Evolutionary conservation across 345 rosid genomes (phyloP).

Genomic region (Citropsis articulata): DNA sequence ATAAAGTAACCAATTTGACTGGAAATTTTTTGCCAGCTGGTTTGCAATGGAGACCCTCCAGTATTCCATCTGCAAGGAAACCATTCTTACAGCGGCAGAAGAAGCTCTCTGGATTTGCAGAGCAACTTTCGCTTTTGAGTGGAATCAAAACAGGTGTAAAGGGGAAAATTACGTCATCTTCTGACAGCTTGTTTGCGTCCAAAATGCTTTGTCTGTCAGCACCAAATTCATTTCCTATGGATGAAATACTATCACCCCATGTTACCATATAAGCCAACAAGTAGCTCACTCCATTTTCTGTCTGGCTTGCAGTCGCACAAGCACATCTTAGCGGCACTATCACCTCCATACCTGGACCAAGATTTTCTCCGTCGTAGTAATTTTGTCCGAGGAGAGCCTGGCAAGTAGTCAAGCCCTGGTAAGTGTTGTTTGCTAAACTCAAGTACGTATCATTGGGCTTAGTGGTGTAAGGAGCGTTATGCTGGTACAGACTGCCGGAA

Average conservation of each 20-base stretch:
- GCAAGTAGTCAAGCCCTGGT: constrained; percentile 31
- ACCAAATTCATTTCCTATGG: constrained; percentile 7
- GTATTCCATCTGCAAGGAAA: background rate
- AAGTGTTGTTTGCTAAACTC: constrained; percentile 18
- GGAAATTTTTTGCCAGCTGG: background rate
- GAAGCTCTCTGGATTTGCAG: no score
- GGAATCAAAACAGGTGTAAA: constrained; percentile 31
- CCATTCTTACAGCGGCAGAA: background rate
- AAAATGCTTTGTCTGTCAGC: background rate
- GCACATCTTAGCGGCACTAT: constrained; percentile 27
- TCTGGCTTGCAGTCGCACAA: constrained; percentile 26
- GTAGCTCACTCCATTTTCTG: constrained; percentile 6
- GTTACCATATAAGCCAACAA: constrained; percentile 19
- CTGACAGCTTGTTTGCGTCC: constrained; percentile 17
- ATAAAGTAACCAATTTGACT: constrained; percentile 11
- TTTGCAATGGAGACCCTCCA: background rate
- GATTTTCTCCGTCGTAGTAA: background rate
- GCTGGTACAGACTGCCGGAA: constrained; percentile 20
- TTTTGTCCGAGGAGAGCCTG: constrained; percentile 24
- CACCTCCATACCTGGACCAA: background rate
- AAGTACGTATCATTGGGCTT: background rate
- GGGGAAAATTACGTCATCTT: background rate
- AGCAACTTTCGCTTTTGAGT: constrained; percentile 21
- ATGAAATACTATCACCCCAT: constrained; percentile 6
- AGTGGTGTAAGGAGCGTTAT: constrained; percentile 9